Evolutionary conservation across 495 filamentous ascomycete species (phyloP).

Genomic region (Xylaria palmicola): DNA sequence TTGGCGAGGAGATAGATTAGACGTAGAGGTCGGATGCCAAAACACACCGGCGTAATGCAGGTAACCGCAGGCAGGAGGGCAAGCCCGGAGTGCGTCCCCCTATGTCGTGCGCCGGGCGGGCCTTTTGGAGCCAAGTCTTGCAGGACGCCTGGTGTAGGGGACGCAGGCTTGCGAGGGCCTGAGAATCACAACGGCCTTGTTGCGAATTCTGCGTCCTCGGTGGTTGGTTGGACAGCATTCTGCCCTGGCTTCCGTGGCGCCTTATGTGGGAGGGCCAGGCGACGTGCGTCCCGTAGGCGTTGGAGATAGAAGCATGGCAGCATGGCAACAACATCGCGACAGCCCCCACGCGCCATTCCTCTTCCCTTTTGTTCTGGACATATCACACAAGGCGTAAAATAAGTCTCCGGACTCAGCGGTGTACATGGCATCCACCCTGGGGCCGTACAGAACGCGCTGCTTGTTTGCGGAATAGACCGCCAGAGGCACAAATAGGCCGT

Average conservation of each 20-base stretch:
- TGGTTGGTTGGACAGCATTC: neutral
- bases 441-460: constrained; percentile 22
- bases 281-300: no score
- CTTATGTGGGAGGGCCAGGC: neutral
- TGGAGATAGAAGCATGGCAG: no score
- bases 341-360: no score
- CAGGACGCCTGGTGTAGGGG: neutral
- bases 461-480: constrained; percentile 31
- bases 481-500: constrained; percentile 19
- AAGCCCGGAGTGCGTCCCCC: constrained; percentile 26
- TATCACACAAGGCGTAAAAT: neutral
- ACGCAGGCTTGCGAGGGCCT: neutral
- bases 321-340: no score
- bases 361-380: neutral
- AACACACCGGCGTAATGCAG: constrained; percentile 22
- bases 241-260: neutral
- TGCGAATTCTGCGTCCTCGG: neutral
- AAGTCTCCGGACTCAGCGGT: constrained; percentile 6
- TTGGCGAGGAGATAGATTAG: constrained; percentile 16
- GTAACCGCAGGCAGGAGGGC: constrained; percentile 26
- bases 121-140: constrained; percentile 19
- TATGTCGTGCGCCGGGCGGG: constrained; percentile 26
- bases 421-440: constrained; percentile 13
- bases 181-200: constrained; percentile 10
- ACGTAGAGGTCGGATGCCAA: constrained; percentile 2